These are phyloP conservation scores for Neltuma alba DNA, from an alignment of 306 rosid genomes.

Conservation along the genomic window DNA sequence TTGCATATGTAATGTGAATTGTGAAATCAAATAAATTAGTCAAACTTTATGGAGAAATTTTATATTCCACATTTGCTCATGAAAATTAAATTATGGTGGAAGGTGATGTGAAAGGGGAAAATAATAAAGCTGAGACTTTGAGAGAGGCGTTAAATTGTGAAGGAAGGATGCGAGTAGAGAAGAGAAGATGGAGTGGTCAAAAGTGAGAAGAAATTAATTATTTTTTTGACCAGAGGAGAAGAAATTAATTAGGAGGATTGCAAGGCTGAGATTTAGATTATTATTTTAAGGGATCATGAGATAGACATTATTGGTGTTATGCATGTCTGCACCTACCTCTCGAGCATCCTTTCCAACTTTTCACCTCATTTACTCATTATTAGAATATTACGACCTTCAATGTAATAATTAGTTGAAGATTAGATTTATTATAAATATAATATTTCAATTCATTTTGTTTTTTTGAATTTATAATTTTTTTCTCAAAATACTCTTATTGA, in stretches of 20 bases:
- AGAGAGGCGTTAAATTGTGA: background rate
- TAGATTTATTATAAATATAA: too few relatives aligned
- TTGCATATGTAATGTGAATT: too few relatives aligned
- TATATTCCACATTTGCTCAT: too few relatives aligned
- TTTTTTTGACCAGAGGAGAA: too few relatives aligned
- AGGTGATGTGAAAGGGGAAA: background rate
- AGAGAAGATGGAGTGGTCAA: slow-evolving; percentile 40
- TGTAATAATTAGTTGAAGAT: too few relatives aligned
- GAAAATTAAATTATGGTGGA: background rate
- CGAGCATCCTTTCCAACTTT: too few relatives aligned
- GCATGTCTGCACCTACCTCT: slow-evolving; percentile 41
- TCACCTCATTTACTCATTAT: background rate
- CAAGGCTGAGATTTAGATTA: slow-evolving; percentile 46
- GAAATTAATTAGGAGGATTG: slow-evolving; percentile 41
- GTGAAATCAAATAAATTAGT: too few relatives aligned
- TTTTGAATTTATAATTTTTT: too few relatives aligned
- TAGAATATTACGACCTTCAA: background rate
- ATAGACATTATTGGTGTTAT: slow-evolving; percentile 39
- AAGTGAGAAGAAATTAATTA: slow-evolving; percentile 42
- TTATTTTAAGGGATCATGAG: slow-evolving; percentile 28
- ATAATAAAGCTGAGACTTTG: background rate
- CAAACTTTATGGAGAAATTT: too few relatives aligned
- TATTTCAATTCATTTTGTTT: too few relatives aligned
- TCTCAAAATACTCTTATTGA: too few relatives aligned
- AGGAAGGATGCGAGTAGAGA: background rate